Evolutionary conservation across 371 early-diverging fungal genomes (phyloP), one percentile per base, ranked within the genome.

Genomic region (Syncephalastrum monosporum): DNA sequence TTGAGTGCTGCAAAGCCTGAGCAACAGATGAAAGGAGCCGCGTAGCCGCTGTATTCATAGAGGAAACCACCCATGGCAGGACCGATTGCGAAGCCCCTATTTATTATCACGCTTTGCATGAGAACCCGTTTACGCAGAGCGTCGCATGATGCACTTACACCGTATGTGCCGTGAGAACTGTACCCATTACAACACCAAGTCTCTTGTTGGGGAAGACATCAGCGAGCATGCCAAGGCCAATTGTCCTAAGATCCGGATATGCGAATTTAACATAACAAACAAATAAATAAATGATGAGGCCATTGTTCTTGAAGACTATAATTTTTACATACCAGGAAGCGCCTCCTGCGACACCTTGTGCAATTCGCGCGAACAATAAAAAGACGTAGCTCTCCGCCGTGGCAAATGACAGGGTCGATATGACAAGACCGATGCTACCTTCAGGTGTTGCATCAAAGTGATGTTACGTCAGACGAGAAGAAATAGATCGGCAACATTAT

Each of bases 21-120:
- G 49, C 90, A 88, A 53, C 94, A 86, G 15, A 82, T 66, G 52
- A 92, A 91, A 17, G 93, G 92, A 1, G 88, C 87, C 14, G 69
- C 63, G 33, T 81, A 78, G 19, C 91, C 90, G 48, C 82, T 77
- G 42, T 81, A 85, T 38, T 84, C 80, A 61, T 79, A 91, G 1
- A 94, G 67, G 44, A 79, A 70, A 5, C 92, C 94, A 17, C 94
- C 94, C 15, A 90, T 55, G 19, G 88, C 77, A 0, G 95, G 95
- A 3, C 95, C 95, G 45, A 80, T 64, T 29, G 88, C 77, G 61
- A 84, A 83, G 16, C 78, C 95, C 81, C 59, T 59, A 27, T 5
- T 3, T 5, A 23, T 15, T 3, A 24, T 16, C 14, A 50, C 19
- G 42, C 42, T 42, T 49, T 41, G 16, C 29, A 29, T 29, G 29